Conservation (phyloP, 805 yeast species). For the Torulaspora quercuum region DNA sequence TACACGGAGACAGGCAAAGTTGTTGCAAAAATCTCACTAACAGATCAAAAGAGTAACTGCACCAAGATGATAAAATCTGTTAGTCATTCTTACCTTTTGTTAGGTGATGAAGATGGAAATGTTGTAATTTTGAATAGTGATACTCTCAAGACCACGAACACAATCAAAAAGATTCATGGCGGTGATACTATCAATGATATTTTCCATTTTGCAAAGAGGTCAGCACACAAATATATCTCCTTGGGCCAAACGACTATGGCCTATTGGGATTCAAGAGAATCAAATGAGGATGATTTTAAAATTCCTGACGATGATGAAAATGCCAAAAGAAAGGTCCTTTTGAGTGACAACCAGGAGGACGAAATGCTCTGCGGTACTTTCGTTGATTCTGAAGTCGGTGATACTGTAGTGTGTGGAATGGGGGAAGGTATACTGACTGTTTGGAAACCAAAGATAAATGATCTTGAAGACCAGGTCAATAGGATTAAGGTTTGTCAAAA, state of each 20-base stretch:
- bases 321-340: constrained; percentile 48
- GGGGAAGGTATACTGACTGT: constrained; percentile 85
- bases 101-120: constrained; percentile 67
- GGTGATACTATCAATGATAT: constrained; percentile 77
- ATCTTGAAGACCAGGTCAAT: constrained; percentile 71
- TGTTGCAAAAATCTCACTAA: constrained; percentile 44
- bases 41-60: constrained; percentile 23
- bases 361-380: constrained; percentile 77
- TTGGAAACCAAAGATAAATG: constrained; percentile 75
- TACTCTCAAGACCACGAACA: constrained; percentile 48
- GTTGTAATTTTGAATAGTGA: constrained; percentile 61
- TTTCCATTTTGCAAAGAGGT: constrained; percentile 57
- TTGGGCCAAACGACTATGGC: constrained; percentile 80
- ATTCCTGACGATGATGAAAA: constrained; percentile 23
- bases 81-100: constrained; percentile 44
- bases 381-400: constrained; percentile 60
- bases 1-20: constrained; percentile 72
- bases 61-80: constrained; percentile 38
- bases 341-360: constrained; percentile 89
- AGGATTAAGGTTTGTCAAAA: constrained; percentile 66
- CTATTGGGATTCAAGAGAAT: constrained; percentile 70
- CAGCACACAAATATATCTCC: constrained; percentile 74
- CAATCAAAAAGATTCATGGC: constrained; percentile 52
- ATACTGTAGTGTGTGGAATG: constrained; percentile 74
- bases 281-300: constrained; percentile 24